Conservation (phyloP, 2,329 filamentous ascomycete species). For the Sordariomycetes sp. region DNA sequence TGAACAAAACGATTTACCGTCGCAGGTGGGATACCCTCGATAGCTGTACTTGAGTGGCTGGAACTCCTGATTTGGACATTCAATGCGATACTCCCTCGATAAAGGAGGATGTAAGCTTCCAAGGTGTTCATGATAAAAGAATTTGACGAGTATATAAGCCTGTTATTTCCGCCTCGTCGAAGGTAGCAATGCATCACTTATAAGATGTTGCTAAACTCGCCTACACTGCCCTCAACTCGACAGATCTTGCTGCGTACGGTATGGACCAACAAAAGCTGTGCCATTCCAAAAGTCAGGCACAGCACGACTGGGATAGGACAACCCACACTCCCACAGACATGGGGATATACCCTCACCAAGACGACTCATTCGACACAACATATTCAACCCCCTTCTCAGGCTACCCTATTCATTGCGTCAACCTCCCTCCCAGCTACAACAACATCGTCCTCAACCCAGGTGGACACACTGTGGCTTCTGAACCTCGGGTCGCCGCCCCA, state of each 20-base stretch:
- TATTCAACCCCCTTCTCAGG: not conserved
- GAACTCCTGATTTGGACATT: not conserved
- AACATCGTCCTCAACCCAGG: not conserved
- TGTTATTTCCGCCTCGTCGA: too few relatives aligned
- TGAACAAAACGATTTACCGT: too few relatives aligned
- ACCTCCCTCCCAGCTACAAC: not conserved
- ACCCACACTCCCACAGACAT: not conserved
- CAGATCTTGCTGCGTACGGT: not conserved
- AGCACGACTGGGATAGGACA: not conserved
- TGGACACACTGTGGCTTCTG: not conserved
- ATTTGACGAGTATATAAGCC: not conserved
- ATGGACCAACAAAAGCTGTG: not conserved
- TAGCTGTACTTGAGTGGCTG: too few relatives aligned
- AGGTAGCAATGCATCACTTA: too few relatives aligned
- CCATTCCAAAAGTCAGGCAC: not conserved
- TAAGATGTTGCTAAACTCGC: too few relatives aligned
- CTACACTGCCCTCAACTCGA: too few relatives aligned
- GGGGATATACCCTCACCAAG: not conserved
- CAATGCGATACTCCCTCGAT: not conserved
- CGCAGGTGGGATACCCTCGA: too few relatives aligned
- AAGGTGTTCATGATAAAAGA: not conserved
- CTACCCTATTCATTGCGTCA: not conserved
- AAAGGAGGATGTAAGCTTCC: not conserved
- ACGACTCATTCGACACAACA: not conserved
- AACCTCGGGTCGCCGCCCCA: not conserved